Base-by-base conservation (phyloP, 805 yeast genomes). In the Isabelozyma gotoi region DNA sequence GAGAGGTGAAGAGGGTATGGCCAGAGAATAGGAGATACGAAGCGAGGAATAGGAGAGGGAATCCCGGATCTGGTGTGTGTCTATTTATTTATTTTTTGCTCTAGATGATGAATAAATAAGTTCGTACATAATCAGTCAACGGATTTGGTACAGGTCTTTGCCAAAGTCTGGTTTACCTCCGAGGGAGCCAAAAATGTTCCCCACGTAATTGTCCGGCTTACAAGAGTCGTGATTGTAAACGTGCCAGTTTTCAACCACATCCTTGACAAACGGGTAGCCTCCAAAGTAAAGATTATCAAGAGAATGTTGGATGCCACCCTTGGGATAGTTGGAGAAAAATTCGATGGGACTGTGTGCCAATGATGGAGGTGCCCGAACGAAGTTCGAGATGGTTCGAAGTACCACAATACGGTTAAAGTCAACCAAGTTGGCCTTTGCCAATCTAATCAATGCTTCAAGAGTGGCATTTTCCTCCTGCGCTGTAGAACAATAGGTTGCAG, bases 391-490 rank as follows among this genome's bases (percentile, higher is more conserved):
- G 38, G 84, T 68, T 68, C 85, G 78, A 78, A 80, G 66, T 19
- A 80, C 67, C 7, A 81, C 78, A 47, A 82, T 69, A 62, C 86
- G 74, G 47, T 73, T 63, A 57, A 64, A 82, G 59, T 80, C 84
- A 41, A 77, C 79, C 47, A 80, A 67, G 7, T 82, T 84, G 50
- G 66, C 68, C 46, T 65, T 67, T 46, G 76, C 77, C 54, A 75
- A 71, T 66, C 88, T 75, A 37, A 78, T 51, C 43, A 82, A 60
- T 7, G 81, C 78, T 58, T 81, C 85, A 54, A 82, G 71, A n/a
- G 82, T 67, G 15, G 87, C 87, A 57, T 80, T 78, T 57, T 82
- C 87, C 60, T 82, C 88, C 60, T 81, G 85, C 42, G 83, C 84
- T 36, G 85, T 75, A 33, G 81, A 57, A 59, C 85, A 79, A 68